Conservation (phyloP, 2,329 filamentous ascomycete genomes). For the Ceratocystis cubensis region DNA sequence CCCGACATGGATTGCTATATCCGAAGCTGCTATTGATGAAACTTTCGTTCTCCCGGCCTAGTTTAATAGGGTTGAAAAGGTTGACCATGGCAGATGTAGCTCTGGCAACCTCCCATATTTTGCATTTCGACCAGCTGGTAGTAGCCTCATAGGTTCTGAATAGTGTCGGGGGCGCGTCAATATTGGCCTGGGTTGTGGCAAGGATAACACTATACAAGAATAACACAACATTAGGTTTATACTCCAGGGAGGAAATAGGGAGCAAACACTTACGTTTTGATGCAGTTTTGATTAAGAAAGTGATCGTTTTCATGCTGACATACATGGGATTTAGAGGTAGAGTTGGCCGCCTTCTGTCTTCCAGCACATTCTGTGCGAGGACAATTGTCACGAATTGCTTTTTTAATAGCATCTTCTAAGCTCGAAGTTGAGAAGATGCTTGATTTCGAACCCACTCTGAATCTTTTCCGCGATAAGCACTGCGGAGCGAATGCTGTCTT, state of each 20-base stretch:
- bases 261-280: not conserved
- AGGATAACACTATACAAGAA: not conserved
- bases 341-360: not conserved
- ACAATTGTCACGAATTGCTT: not conserved
- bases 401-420: not conserved
- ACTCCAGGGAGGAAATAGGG: rapidly evolving
- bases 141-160: conserved; percentile 26
- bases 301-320: not conserved
- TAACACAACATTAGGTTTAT: not conserved
- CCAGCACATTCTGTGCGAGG: not conserved
- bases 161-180: conserved; percentile 22
- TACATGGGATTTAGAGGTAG: not conserved
- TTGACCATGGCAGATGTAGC: conserved; percentile 26
- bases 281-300: not conserved
- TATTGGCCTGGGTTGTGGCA: not conserved
- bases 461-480: not conserved
- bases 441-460: rapidly evolving
- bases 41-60: conserved; percentile 25
- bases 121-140: conserved; percentile 22
- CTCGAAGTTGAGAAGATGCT: not conserved
- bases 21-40: conserved; percentile 27
- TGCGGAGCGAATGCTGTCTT: not conserved
- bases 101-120: conserved; percentile 27
- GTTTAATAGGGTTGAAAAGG: conserved; percentile 26
- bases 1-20: conserved; percentile 13